Conservation (phyloP, 1,284 basidiomycete genomes). For the Naganishia sp. region DNA sequence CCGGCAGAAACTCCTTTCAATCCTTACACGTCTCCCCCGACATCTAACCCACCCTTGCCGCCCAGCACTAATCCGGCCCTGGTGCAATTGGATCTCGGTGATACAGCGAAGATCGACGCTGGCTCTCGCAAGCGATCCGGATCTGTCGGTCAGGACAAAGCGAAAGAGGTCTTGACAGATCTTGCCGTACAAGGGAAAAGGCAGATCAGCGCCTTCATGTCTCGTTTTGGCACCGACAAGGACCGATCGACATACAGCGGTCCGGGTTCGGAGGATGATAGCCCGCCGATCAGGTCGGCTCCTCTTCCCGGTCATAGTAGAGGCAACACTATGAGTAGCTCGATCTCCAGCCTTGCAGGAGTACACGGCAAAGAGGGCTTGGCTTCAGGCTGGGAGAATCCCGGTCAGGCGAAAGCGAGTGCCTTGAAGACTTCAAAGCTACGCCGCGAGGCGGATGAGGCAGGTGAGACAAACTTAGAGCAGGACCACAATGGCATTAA, state of each 20-base stretch:
- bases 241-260: conserved; percentile 29
- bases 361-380: conserved; percentile 5
- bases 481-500: too few species aligned
- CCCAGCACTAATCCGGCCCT: conserved; percentile 34
- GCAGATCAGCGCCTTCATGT: conserved; percentile 51
- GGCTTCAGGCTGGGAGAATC: conserved; percentile 31
- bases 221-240: conserved; percentile 48
- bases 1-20: conserved; percentile 25
- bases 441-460: conserved; percentile 88
- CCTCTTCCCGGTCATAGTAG: conserved; percentile 13
- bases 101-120: conserved; percentile 1
- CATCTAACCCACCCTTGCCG: conserved; percentile 36
- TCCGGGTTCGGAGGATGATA: conserved; percentile 19
- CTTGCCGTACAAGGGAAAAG: conserved; percentile 51
- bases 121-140: conserved; percentile 35
- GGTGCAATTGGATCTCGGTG: conserved; percentile 7
- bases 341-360: conserved; percentile 17
- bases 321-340: not conserved
- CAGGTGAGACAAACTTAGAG: conserved; percentile 60
- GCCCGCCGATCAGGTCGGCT: conserved; percentile 13
- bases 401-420: conserved; percentile 30
- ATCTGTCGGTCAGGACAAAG: conserved; percentile 37
- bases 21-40: conserved; percentile 41
- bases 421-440: conserved; percentile 69
- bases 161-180: conserved; percentile 52